These are phyloP conservation scores for Mrakiaceae sp. DNA, from an alignment of 1,284 basidiomycete species.

Conservation along the genomic window DNA sequence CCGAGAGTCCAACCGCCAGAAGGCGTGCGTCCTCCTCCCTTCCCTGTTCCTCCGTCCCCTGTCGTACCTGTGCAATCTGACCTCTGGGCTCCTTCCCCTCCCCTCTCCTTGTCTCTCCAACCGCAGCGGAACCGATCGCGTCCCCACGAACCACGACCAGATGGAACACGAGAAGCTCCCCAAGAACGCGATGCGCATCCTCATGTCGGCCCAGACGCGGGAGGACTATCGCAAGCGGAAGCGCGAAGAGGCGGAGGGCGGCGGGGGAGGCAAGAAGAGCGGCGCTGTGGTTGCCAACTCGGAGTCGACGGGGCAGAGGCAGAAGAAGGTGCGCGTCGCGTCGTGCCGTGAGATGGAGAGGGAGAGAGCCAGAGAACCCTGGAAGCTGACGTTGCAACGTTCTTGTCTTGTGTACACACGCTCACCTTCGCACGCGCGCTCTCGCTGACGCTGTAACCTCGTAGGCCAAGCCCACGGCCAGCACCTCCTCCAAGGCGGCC, in stretches of 20 bases:
- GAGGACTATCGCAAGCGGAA: slow-evolving; percentile 12
- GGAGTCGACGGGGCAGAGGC: not conserved
- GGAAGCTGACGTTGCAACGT: too few species aligned
- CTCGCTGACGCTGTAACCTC: not conserved
- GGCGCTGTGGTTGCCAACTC: not conserved
- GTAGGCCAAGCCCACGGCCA: not conserved
- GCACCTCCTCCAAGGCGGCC: not conserved
- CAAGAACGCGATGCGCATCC: slow-evolving; percentile 13
- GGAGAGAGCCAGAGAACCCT: too few species aligned
- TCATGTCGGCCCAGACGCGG: slow-evolving; percentile 6
- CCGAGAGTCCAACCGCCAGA: slow-evolving; percentile 7
- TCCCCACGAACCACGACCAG: not conserved
- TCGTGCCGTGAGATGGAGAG: too few species aligned
- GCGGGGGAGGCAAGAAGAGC: slow-evolving; percentile 8
- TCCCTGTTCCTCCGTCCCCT: not conserved
- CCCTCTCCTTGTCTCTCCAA: not conserved
- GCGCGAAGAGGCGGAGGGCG: slow-evolving; percentile 3
- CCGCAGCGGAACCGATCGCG: slow-evolving; percentile 7
- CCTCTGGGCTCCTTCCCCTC: not conserved
- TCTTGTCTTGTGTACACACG: not conserved
- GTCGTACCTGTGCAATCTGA: not conserved
- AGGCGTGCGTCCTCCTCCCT: slow-evolving; percentile 1
- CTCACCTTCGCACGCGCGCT: too few species aligned
- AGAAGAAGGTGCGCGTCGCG: not conserved
- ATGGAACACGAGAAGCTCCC: slow-evolving; percentile 10